Base-by-base conservation (phyloP, 1,284 basidiomycete species). In the Ceraceosorus bombacis region DNA sequence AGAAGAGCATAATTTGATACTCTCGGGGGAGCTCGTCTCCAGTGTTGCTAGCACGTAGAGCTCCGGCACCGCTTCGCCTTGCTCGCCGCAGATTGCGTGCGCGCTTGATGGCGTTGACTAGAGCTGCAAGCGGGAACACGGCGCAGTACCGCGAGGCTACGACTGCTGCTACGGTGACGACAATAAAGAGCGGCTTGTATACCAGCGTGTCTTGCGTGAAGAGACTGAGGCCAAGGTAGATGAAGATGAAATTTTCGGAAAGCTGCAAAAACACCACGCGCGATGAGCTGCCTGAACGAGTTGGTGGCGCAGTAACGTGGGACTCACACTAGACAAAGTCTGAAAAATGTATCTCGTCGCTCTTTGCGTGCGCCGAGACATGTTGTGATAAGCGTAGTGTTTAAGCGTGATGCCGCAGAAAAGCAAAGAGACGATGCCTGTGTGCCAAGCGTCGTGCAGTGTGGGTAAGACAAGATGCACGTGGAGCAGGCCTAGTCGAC, bases 341-440 rank as follows among this genome's bases (percentile, higher is more conserved):
- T 75, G 73, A 61, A 77, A 74, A 13, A 70, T 91, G 81, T 93
- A 95, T 78, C 94, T 92, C n/a, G 89, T 91, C 9, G 92, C 89
- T 51, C 88, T 83, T 76, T 98, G 95, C 0, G 95, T 97, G 58
- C 89, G 85, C 37, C 85, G 84, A 4, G 92, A 96, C 94, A 99
- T 99, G 60, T 90, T 98, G 81, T 97, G 93, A 78, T 96, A 97
- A 3, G 94, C 94, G 74, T 99, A 98, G 78, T 98, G 95, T 79
- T 98, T 98, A 72, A 99, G 84, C 0, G 94, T 99, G 79, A 99
- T 96, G 62, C 94, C 94, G 78, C 94, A 98, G 82, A 99, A 97
- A 41, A 98, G 85, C 39, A 98, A 85, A 0, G 93, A 96, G 49
- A 98, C 94, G 79, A 98, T 97, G 54, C 95, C 43, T 46, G 43